Conservation (phyloP, 208 protist genomes). For the Sergeia podlipaevii region DNA sequence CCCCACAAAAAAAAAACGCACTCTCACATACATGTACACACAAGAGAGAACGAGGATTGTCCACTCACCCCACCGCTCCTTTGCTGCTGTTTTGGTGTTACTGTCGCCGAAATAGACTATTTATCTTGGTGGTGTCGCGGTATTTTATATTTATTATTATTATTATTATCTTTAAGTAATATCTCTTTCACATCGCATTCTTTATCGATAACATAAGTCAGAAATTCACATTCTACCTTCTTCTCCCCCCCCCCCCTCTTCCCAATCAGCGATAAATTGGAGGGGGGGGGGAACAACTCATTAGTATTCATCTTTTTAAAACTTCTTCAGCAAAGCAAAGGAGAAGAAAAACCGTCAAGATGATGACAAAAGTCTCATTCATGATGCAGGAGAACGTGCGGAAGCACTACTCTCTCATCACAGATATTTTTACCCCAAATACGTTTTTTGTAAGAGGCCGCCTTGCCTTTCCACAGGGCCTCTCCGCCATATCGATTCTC, state of each 20-base stretch:
- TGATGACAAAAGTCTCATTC: conserved; percentile 82
- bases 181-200: too few relatives aligned
- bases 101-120: too few relatives aligned
- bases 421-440: conserved; percentile 44
- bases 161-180: too few relatives aligned
- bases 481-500: conserved; percentile 45
- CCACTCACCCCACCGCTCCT: too few relatives aligned
- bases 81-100: too few relatives aligned
- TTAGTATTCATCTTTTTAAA: neutral
- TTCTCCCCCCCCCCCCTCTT: neutral
- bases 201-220: neutral
- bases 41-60: too few relatives aligned
- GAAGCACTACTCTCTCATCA: conserved; percentile 55
- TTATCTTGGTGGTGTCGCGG: too few relatives aligned
- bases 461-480: conserved; percentile 66
- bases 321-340: neutral
- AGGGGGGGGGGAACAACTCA: too few relatives aligned
- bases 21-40: too few relatives aligned
- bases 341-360: conserved; percentile 15
- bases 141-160: too few relatives aligned
- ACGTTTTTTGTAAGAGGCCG: conserved; percentile 66
- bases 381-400: conserved; percentile 85
- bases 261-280: neutral
- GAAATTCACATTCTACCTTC: neutral
- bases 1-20: too few relatives aligned